These are phyloP conservation scores for Vitis cinerea DNA, from an alignment of 164 flowering plant species.

Conservation along the genomic window DNA sequence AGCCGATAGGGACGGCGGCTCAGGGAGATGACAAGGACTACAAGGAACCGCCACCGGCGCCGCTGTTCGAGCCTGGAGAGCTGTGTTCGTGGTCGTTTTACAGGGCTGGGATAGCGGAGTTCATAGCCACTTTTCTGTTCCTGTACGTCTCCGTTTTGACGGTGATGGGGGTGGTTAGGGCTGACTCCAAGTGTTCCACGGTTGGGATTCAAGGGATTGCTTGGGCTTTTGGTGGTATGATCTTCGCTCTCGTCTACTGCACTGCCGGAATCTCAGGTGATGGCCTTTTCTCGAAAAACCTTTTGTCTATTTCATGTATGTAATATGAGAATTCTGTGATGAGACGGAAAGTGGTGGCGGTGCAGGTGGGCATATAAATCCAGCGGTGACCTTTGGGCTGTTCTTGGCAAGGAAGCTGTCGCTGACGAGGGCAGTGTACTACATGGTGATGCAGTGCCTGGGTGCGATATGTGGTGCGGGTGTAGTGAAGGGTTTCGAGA, in stretches of 20 bases:
- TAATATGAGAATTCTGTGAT: neutral
- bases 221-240: conserved; percentile 84
- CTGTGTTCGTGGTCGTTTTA: conserved; percentile 61
- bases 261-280: conserved; percentile 83
- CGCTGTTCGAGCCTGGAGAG: conserved; percentile 48
- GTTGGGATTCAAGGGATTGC: conserved; percentile 80
- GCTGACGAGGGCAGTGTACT: conserved; percentile 68
- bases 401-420: conserved; percentile 75
- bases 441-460: conserved; percentile 82
- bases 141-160: conserved; percentile 66
- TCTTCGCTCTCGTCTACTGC: conserved; percentile 85
- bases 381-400: conserved; percentile 85
- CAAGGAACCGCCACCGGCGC: conserved; percentile 56
- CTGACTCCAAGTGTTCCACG: conserved; percentile 40
- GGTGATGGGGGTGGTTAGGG: conserved; percentile 61
- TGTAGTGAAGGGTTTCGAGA: conserved; percentile 70
- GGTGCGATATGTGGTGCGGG: conserved; percentile 89
- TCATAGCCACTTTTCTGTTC: conserved; percentile 76
- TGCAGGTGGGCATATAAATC: conserved; percentile 83
- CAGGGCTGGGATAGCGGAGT: conserved; percentile 91
- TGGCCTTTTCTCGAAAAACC: neutral
- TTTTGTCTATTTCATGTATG: no score
- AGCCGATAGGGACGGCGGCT: conserved; percentile 52
- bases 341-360: neutral
- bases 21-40: conserved; percentile 48